These are phyloP conservation scores for Metschnikowia lunata DNA, from an alignment of 805 yeast genomes.

Conservation along the genomic window DNA sequence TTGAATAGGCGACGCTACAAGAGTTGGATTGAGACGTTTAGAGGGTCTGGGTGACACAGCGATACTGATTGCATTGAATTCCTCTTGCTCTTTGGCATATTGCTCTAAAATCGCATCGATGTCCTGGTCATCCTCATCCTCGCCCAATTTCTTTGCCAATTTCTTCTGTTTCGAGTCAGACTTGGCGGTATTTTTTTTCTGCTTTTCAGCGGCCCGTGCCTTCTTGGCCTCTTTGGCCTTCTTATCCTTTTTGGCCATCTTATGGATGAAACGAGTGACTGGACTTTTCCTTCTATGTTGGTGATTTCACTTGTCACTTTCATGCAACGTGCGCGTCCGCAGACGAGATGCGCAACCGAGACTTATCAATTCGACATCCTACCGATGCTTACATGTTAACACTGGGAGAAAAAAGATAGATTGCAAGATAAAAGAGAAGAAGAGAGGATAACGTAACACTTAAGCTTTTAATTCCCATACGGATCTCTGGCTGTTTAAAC, in stretches of 20 bases:
- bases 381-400: no score
- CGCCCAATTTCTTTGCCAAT: conserved; percentile 67
- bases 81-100: conserved; percentile 74
- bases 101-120: conserved; percentile 78
- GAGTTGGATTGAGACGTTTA: conserved; percentile 65
- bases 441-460: no score
- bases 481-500: no score
- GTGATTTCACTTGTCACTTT: no score
- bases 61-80: conserved; percentile 65
- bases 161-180: conserved; percentile 74
- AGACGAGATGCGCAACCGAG: no score
- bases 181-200: conserved; percentile 68
- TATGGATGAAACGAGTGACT: background rate
- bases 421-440: no score
- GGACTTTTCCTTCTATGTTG: no score
- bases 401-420: no score
- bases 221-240: conserved; percentile 88
- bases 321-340: no score
- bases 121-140: conserved; percentile 80
- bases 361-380: no score
- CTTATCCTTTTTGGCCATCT: conserved; percentile 84
- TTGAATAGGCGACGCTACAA: conserved; percentile 71
- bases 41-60: conserved; percentile 58
- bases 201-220: conserved; percentile 81
- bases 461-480: no score